A percentile compares a stretch with the other conserved stretches of the same genome.
Evolutionary conservation across 768 basidiomycete genomes (phyloP).

Genomic region (Sarcomyxa edulis): DNA sequence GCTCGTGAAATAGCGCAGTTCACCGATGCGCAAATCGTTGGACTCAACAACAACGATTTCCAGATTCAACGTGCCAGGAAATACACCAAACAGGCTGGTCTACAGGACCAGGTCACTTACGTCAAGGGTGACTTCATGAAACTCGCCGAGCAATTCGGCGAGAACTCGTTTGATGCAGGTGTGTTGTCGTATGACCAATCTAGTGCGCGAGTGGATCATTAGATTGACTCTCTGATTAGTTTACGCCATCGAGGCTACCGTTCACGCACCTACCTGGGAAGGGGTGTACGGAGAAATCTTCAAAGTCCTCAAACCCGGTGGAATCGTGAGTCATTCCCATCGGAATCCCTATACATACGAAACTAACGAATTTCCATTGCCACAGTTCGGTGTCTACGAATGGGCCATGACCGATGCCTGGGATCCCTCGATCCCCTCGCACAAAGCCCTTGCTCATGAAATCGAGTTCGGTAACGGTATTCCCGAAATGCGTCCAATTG

Average conservation of each 20-base stretch:
- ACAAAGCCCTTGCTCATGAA: constrained; percentile 87
- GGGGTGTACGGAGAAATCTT: constrained; percentile 92
- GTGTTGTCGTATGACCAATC: constrained; percentile 18
- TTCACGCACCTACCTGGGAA: constrained; percentile 93
- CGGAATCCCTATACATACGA: neutral
- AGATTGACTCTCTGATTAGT: no score
- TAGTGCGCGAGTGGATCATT: neutral
- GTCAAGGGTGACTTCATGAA: constrained; percentile 98
- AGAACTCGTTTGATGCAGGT: constrained; percentile 94
- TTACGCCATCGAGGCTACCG: constrained; percentile 97
- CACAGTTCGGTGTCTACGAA: constrained; percentile 94
- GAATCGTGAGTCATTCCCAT: constrained; percentile 64
- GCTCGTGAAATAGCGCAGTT: constrained; percentile 94
- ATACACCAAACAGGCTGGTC: constrained; percentile 74
- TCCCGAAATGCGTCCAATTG: constrained; percentile 88
- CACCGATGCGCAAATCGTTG: constrained; percentile 77
- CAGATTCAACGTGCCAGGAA: constrained; percentile 82
- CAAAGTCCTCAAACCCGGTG: constrained; percentile 94
- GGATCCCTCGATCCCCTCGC: constrained; percentile 80
- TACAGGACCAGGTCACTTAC: constrained; percentile 74
- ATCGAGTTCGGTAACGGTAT: constrained; percentile 97
- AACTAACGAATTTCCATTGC: neutral
- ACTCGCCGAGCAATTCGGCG: constrained; percentile 84
- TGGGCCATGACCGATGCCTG: constrained; percentile 98
- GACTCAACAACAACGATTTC: constrained; percentile 95